A percentile compares a stretch with the other conserved stretches of the same genome.
Conservation (phyloP, 768 basidiomycete species). For the Amanita exitialis region DNA sequence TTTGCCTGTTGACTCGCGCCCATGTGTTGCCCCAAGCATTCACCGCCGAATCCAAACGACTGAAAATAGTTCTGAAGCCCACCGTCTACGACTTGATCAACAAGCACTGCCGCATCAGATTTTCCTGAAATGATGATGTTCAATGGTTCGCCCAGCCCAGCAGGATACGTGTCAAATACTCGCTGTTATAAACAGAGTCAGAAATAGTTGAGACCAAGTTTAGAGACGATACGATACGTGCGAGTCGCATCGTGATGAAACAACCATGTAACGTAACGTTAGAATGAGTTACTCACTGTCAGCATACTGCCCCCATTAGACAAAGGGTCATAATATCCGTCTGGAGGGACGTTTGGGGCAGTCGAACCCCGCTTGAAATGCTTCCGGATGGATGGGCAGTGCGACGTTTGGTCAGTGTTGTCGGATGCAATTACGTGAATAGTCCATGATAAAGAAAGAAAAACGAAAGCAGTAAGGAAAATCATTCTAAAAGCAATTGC, state of each 20-base stretch:
- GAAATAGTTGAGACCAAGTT: neutral
- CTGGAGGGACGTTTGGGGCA: conserved; percentile 31
- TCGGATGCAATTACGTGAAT: conserved; percentile 3
- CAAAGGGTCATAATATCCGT: conserved; percentile 53
- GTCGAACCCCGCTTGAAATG: neutral
- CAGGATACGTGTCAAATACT: conserved; percentile 48
- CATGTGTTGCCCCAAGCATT: conserved; percentile 79
- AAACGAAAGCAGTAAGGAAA: conserved; percentile 10
- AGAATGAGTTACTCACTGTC: conserved; percentile 39
- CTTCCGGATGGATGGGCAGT: neutral
- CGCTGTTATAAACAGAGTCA: conserved; percentile 23
- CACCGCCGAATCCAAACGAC: conserved; percentile 65
- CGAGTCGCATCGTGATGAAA: neutral
- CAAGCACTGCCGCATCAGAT: conserved; percentile 63
- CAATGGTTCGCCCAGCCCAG: conserved; percentile 77
- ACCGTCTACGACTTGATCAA: conserved; percentile 48
- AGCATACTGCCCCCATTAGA: conserved; percentile 56
- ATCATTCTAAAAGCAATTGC: conserved; percentile 3
- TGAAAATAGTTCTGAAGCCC: conserved; percentile 76
- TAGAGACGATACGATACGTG: neutral
- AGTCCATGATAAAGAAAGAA: neutral
- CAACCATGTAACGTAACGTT: neutral
- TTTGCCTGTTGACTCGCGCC: conserved; percentile 62
- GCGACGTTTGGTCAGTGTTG: neutral
- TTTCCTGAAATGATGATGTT: conserved; percentile 73